Percentiles rank a stretch among this genome's conserved stretches.
phyloP scores from a whole-genome alignment of 805 yeast species.

The Saccharomycopsis lassenensis region DNA sequence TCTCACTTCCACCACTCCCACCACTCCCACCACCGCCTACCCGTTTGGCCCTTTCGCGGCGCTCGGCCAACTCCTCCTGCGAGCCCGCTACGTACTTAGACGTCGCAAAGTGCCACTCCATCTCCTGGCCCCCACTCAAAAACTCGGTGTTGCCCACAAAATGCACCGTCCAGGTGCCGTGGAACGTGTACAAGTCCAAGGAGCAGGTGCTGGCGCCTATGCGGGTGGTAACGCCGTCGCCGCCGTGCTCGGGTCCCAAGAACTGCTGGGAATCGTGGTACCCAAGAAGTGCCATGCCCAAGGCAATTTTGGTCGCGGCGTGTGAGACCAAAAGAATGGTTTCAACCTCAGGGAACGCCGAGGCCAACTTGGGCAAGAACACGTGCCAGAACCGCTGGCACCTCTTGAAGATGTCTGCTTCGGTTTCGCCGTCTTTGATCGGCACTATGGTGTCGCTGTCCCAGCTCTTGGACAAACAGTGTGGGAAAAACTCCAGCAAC shows the following conservation, averaged over 20 bases:
- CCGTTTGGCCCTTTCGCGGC: constrained; percentile 30
- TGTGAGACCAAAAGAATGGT: constrained; percentile 69
- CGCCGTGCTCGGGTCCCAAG: constrained; percentile 26
- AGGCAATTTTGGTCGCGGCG: constrained; percentile 86
- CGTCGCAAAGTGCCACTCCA: constrained; percentile 77
- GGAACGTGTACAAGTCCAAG: constrained; percentile 48
- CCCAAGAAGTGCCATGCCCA: constrained; percentile 70
- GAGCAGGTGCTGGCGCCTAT: constrained; percentile 81
- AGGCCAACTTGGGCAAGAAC: constrained; percentile 50
- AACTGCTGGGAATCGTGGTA: constrained; percentile 39
- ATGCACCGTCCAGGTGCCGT: constrained; percentile 44
- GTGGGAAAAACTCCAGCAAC: constrained; percentile 44
- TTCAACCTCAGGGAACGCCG: constrained; percentile 46
- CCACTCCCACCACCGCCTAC: neutral
- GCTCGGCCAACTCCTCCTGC: constrained; percentile 65
- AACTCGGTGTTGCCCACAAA: constrained; percentile 69
- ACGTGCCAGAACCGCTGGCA: constrained; percentile 41
- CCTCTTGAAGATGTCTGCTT: constrained; percentile 52
- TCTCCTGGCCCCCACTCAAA: constrained; percentile 71
- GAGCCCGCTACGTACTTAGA: constrained; percentile 77
- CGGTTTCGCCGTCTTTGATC: constrained; percentile 61
- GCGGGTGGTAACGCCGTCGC: constrained; percentile 30
- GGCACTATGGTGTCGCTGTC: constrained; percentile 55
- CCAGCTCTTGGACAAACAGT: constrained; percentile 36
- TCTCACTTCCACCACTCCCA: too few species aligned